These are phyloP conservation scores for Fusarium foetens DNA, from an alignment of 2,329 filamentous ascomycete species.

Conservation along the genomic window DNA sequence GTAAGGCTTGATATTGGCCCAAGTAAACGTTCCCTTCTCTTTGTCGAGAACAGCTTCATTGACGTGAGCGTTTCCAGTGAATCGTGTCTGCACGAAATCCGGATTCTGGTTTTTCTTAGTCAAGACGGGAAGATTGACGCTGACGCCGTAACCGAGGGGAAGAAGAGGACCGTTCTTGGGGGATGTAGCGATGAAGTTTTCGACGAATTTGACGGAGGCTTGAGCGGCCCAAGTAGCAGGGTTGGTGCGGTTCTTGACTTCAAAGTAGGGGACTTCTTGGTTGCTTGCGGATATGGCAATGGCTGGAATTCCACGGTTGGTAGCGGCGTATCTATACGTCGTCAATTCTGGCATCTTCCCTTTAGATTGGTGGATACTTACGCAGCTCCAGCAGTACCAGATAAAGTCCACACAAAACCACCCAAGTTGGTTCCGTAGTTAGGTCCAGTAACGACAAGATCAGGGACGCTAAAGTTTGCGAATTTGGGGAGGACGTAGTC, in stretches of 20 bases:
- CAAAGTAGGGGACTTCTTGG: conserved; percentile 54
- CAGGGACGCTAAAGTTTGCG: conserved; percentile 59
- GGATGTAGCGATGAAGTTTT: conserved; percentile 55
- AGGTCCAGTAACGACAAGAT: conserved; percentile 65
- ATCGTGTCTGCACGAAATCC: conserved; percentile 57
- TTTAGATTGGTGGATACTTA: conserved; percentile 2
- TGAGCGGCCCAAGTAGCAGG: conserved; percentile 56
- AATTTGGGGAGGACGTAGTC: conserved; percentile 65
- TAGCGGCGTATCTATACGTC: conserved; percentile 56
- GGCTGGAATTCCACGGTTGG: conserved; percentile 60
- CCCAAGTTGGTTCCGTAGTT: conserved; percentile 67
- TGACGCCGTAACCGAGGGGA: conserved; percentile 62
- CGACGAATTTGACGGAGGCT: conserved; percentile 56
- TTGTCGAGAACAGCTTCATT: conserved; percentile 58
- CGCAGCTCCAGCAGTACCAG: conserved; percentile 60
- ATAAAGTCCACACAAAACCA: conserved; percentile 63
- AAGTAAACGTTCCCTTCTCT: conserved; percentile 56
- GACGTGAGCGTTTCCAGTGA: conserved; percentile 60
- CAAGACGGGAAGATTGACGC: conserved; percentile 61
- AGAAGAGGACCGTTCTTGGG: conserved; percentile 48
- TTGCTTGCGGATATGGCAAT: conserved; percentile 61
- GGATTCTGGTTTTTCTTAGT: conserved; percentile 54
- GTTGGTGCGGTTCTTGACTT: conserved; percentile 53
- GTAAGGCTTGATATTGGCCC: conserved; percentile 51
- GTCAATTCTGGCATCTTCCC: neutral